Conservation (phyloP, 2,329 filamentous ascomycete species). For the Colletotrichum chrysophilum region DNA sequence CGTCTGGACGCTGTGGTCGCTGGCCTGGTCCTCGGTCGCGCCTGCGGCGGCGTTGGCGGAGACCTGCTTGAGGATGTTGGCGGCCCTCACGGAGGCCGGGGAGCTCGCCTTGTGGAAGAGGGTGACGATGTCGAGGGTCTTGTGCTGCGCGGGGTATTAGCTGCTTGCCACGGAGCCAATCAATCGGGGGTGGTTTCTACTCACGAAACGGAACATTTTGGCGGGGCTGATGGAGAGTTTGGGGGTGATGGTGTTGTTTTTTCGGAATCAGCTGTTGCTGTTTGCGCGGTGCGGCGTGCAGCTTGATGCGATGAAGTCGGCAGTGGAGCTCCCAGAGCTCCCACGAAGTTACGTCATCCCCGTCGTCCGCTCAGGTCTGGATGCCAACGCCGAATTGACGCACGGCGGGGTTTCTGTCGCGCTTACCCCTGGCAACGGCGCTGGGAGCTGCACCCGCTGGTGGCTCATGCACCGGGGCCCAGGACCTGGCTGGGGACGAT, state of each 20-base stretch:
- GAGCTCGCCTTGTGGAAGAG: constrained; percentile 89
- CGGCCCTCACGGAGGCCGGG: constrained; percentile 74
- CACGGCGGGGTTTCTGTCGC: background rate
- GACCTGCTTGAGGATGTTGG: constrained; percentile 80
- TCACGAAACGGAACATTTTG: constrained; percentile 55
- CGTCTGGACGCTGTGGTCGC: constrained; percentile 66
- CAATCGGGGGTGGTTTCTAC: constrained; percentile 23
- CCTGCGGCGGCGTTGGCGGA: constrained; percentile 71
- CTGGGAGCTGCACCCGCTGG: background rate
- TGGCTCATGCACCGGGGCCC: background rate
- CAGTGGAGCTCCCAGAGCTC: constrained; percentile 21
- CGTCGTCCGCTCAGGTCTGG: background rate
- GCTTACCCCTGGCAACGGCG: background rate
- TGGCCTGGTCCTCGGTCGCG: constrained; percentile 77
- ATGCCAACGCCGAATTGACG: constrained; percentile 12
- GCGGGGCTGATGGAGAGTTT: constrained; percentile 2
- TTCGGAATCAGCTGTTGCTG: background rate
- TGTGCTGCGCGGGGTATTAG: constrained; percentile 58
- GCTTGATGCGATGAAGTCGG: constrained; percentile 16
- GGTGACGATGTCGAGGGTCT: constrained; percentile 88
- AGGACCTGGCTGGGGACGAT: background rate
- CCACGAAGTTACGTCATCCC: constrained; percentile 21
- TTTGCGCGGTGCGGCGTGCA: background rate
- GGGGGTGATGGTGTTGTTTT: constrained; percentile 2
- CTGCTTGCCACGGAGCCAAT: background rate